Evolutionary conservation across 2,329 filamentous ascomycete genomes (phyloP), one percentile per base, ranked within the genome.

Genomic region (Trichoderma oligosporum): DNA sequence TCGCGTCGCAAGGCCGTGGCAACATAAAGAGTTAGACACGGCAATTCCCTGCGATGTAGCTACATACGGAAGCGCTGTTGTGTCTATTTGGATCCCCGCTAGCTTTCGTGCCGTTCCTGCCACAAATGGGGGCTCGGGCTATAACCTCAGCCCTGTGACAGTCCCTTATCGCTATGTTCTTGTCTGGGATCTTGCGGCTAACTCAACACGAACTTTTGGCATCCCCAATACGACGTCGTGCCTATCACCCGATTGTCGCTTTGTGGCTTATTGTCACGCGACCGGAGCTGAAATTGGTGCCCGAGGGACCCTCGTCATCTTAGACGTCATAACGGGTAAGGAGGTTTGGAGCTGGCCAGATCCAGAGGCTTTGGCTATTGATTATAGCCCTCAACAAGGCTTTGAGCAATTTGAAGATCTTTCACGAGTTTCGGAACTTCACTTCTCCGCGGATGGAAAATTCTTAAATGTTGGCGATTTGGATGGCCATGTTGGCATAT

Each of bases 11-110:
- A 61, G 68, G 4, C 72, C 73, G 1, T 71, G 68, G 71, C 68
- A 72, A 48, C 71, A 74, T 59, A 57, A 64, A 1, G 73, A 74
- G 59, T 66, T 76, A 12, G 71, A 73, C 29, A 74, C 73, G 4
- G 73, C 73, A 3, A 65, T 75, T 2, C 73, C 73, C 1, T 68
- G 64, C 9, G 67, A 70, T 16, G 66, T 76, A 2, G 66, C 66
- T 2, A 70, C 72, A 0, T 74, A 74, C 57, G 73, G 72, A 16
- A 71, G 68, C 56, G 65, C 71, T 0, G 70, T 71, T 5, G 70
- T 74, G 1, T 75, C 73, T 7, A 71, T 75, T 24, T 76, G 73
- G 73, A 72, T 74, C 44, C 71, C 72, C 0, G 71, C 73, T 4
- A 67, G 62, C 27, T 74, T 72, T 60, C 69, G 67, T 12, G 68